Evolutionary conservation across 2,329 filamentous ascomycete genomes (phyloP).

Genomic region (Aspergillus ibericus): DNA sequence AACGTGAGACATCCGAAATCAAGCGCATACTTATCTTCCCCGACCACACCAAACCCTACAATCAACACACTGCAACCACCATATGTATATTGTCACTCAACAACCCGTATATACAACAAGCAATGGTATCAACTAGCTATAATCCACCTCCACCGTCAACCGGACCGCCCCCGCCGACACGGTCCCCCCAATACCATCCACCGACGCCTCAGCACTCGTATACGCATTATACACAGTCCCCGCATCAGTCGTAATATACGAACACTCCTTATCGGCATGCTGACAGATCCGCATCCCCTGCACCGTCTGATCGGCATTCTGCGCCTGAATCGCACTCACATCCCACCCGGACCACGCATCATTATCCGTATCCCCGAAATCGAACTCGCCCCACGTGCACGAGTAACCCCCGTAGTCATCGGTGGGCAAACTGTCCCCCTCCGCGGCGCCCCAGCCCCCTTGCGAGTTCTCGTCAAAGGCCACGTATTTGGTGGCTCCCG

Average conservation of each 20-base stretch:
- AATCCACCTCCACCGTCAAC: background rate
- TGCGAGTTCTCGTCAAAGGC: slow-evolving; percentile 42
- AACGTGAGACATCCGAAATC: too few species aligned
- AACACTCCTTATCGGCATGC: slow-evolving; percentile 29
- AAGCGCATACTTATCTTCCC: background rate
- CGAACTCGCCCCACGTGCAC: slow-evolving; percentile 41
- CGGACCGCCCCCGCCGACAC: background rate
- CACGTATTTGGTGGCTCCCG: slow-evolving; percentile 36
- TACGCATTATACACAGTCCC: slow-evolving; percentile 31
- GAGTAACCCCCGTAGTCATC: slow-evolving; percentile 34
- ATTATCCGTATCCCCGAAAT: slow-evolving; percentile 35
- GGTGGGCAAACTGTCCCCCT: slow-evolving; percentile 27
- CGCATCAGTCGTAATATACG: slow-evolving; percentile 28
- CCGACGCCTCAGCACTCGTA: slow-evolving; percentile 19
- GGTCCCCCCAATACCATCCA: slow-evolving; percentile 37
- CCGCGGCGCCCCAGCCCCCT: slow-evolving; percentile 37
- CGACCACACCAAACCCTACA: too few species aligned
- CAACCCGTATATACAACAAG: background rate
- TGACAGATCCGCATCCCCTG: slow-evolving; percentile 38
- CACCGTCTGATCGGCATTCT: slow-evolving; percentile 28
- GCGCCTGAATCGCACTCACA: slow-evolving; percentile 41
- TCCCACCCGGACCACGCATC: slow-evolving; percentile 41
- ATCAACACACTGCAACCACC: too few species aligned
- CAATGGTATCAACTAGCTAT: background rate
- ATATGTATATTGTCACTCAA: background rate